Evolutionary conservation across 768 basidiomycete genomes (phyloP), one percentile per base, ranked within the genome.

Genomic region (Russula brevipes): DNA sequence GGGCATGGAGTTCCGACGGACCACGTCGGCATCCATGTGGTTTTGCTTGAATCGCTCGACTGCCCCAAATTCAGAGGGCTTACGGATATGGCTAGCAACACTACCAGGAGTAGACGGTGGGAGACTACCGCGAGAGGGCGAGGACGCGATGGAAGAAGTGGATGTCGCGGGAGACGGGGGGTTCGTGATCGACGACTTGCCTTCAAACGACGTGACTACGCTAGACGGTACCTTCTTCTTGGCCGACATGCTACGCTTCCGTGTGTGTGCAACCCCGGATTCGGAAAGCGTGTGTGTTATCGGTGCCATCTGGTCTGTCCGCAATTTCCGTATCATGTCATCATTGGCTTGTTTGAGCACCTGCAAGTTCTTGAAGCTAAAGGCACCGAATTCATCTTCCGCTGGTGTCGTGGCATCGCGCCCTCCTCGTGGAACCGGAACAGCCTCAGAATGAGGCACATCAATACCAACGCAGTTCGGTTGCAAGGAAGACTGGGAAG

Each of bases 291-390:
- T 79, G 66, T 93, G 89, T 0, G 84, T 76, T 46, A 94, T 80
- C 12, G 92, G 91, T 0, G 82, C 77, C 76, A 94, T 83, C 70
- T 93, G 91, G 67, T 98, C 96, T 2, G 90, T 91, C 76, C 91
- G 89, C 71, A 98, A 80, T 75, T 98, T 97, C 64, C 92, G 86
- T 69, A 99, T 97, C 68, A 98, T 87, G 72, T 98, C 95, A 75
- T 99, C 97, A 73, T 99, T 99, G 17, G 93, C 94, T 75, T 98
- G 94, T 77, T 98, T 99, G 74, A 98, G 78, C 7, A 97, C 84
- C 0, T 93, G 93, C 46, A 98, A 74, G 72, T 99, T 99, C 81
- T 98, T 98, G 83, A 94, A 99, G 75, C 89, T 94, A 79, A 99
- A 99, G 0, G 93, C 87, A 24, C 97, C 97, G 76, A 98, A 99